Evolutionary conservation across 2,329 filamentous ascomycete genomes (phyloP), one percentile per base, ranked within the genome.

Genomic region (Nemania abortiva): DNA sequence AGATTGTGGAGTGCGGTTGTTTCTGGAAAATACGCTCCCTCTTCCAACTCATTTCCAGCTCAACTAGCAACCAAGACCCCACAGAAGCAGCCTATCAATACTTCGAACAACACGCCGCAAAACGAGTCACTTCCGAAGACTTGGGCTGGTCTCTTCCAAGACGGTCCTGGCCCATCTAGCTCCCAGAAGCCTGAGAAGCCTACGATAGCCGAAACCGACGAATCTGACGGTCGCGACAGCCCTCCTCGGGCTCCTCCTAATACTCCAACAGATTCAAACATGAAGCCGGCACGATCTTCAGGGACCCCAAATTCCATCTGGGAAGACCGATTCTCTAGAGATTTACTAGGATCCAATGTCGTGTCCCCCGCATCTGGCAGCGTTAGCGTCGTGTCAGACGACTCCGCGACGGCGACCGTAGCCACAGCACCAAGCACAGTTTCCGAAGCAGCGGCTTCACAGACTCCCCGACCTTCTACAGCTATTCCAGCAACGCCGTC

Each of bases 1-100:
- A 63, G 15, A 54, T 45, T 45, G 3, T 69, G 66, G 66, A 69
- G 66, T 49, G 62, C 56, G 4, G 54, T 69, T n/a, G 66, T 65
- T 13, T 62, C 66, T 22, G 53, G 66, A 49, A 66, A 6, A 39
- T 62, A 66, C 24, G 24, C 50, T 7, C 53, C 65, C 6, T 63
- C 20, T 29, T 47, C 54, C 11, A 24, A 24, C 24, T 13, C 39
- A 6, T 31, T 24, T 11, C 45, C 54, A 27, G 22, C 39, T 42
- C 37, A 13, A n/a, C 6, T 15, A 9, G 31, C 45, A 22, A 2
- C 39, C 15, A 3, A 29, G 18, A 24, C 22, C 31, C 6, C 3
- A 20, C 29, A 27, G 1, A 27, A 50, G 18, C 42, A 9, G 9
- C 10, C 24, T 2, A 37, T 20, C 13, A 27, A 34, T 20, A 10